A percentile compares a stretch with the other conserved stretches of the same genome.
These are phyloP conservation scores for Heliamphora pulchella DNA, from an alignment of 179 eudicot species.

Conservation along the genomic window DNA sequence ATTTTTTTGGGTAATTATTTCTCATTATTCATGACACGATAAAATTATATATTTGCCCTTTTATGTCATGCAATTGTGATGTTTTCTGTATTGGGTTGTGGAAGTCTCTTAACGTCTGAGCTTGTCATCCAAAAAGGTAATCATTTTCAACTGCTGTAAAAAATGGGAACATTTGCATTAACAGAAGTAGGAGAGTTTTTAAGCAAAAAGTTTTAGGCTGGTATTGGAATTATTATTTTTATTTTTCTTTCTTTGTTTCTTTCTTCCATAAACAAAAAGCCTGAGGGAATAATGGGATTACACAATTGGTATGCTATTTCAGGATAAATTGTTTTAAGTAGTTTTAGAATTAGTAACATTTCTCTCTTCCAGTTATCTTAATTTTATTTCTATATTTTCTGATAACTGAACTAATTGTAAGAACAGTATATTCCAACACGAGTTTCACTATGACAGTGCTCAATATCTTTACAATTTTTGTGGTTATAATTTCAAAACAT, in stretches of 20 bases:
- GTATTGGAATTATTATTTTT: not conserved
- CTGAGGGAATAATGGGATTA: not conserved
- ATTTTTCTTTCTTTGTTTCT: not conserved
- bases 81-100: constrained; percentile 9
- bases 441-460: not conserved
- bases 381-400: not conserved
- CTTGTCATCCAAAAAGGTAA: constrained; percentile 9
- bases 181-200: not conserved
- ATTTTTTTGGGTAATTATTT: no score
- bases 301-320: not conserved
- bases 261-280: not conserved
- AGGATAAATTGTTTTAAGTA: no score
- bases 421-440: not conserved
- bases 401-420: not conserved
- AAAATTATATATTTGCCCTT: no score
- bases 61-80: constrained; percentile 5
- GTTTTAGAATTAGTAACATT: not conserved
- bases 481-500: not conserved
- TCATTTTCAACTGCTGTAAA: not conserved
- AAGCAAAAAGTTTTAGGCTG: not conserved
- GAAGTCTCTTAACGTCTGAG: constrained; percentile 9
- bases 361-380: not conserved
- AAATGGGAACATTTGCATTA: not conserved
- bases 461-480: not conserved
- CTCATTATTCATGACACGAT: no score